Evolutionary conservation across 768 basidiomycete species (phyloP), one percentile per base, ranked within the genome.

Genomic region (Crassisporium funariophilum): DNA sequence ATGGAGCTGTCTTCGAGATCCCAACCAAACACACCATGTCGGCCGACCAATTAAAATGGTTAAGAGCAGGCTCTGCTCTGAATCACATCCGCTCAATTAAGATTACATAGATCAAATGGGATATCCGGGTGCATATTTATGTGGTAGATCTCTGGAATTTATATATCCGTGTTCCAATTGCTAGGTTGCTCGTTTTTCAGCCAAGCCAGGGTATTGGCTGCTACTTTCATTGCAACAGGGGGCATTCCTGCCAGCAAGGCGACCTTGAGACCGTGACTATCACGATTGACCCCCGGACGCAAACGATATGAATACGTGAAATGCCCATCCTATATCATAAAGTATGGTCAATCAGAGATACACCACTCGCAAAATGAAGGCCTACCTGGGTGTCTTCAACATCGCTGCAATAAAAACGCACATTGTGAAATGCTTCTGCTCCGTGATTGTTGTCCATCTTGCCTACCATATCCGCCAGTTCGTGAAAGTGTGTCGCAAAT

Each of bases 401-500:
- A 55, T 90, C 86, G 0, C 91, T 98, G 63, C 91, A 95, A 73
- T 84, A 95, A 68, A 95, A 98, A 4, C 78, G 78, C 17, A 95
- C 80, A 5, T 77, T 78, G 5, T 65, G 52, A 67, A 88, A 88
- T 8, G 74, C 55, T 10, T 75, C 79, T 44, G 63, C 53, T 5
- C 75, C 77, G 38, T 52, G 62, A 41, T 72, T 60, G 46, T 72
- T 65, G 17, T 76, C 63, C 22, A 69, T 64, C 57, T 83, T 82
- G 0, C 86, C 83, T 15, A 98, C 72, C 79, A 98, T 83, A 49
- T 89, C 83, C 1, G 88, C 84, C 16, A 98, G 69, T 61, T 98
- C 94, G 63, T 98, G 95, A 61, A 97, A 98, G 68, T 99, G 95
- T n/a, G 95, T 99, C 5, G 95, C 95, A 60, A 98, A 99, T 22